phyloP scores from a whole-genome alignment of 495 filamentous ascomycete species.

The Diplogelasinospora grovesii region DNA sequence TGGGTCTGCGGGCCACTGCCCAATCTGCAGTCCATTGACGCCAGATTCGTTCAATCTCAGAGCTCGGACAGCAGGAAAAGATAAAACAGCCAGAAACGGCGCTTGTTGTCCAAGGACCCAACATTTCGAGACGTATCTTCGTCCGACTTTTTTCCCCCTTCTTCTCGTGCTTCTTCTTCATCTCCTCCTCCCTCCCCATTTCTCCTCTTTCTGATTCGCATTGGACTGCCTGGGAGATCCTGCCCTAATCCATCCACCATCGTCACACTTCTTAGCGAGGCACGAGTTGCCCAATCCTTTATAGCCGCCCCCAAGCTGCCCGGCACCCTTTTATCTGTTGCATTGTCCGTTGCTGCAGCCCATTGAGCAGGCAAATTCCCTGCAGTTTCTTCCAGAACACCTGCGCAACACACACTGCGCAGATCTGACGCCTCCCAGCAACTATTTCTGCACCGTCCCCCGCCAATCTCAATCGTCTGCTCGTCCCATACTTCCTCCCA shows the following conservation, averaged over 20 bases:
- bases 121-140: conserved; percentile 8
- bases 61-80: conserved; percentile 29
- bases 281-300: conserved; percentile 4
- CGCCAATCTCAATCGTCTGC: conserved; percentile 15
- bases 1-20: conserved; percentile 22
- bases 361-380: conserved; percentile 11
- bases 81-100: conserved; percentile 9
- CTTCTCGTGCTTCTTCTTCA: neutral
- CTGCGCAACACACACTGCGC: neutral
- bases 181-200: neutral
- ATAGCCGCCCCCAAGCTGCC: conserved; percentile 13
- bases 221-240: no score
- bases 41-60: conserved; percentile 21
- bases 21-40: conserved; percentile 19
- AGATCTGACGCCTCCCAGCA: conserved; percentile 9
- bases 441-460: conserved; percentile 16
- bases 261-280: conserved; percentile 13
- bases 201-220: neutral
- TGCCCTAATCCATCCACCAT: no score
- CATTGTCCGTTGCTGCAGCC: conserved; percentile 4
- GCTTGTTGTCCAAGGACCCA: conserved; percentile 1
- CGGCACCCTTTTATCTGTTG: conserved; percentile 12
- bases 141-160: neutral
- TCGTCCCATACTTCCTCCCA: conserved; percentile 16
- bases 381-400: conserved; percentile 6